These are phyloP conservation scores for Echinochloa phyllopogon DNA, from an alignment of 176 grass and related monocot genomes.

Conservation along the genomic window DNA sequence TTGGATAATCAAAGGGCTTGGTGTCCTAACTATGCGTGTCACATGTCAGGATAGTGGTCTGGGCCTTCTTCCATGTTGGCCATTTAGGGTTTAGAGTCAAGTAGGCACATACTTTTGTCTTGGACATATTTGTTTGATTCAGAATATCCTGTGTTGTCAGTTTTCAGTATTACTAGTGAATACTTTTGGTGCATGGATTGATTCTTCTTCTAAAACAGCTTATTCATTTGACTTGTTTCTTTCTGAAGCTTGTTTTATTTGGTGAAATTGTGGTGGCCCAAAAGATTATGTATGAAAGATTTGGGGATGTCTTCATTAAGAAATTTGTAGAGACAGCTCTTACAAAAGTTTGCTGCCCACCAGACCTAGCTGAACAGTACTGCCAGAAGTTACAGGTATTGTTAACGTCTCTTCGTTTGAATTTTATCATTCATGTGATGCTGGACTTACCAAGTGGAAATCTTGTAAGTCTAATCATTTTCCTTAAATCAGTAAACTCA, in stretches of 20 bases:
- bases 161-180: constrained; percentile 2
- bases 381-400: constrained; percentile 85
- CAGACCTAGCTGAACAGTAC: constrained; percentile 87
- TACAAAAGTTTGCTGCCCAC: constrained; percentile 73
- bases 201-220: not conserved
- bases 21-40: constrained; percentile 34
- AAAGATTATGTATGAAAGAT: constrained; percentile 97
- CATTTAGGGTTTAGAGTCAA: constrained; percentile 25
- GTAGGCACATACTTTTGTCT: not conserved
- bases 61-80: not conserved
- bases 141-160: constrained; percentile 8
- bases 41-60: not conserved
- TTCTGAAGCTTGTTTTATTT: constrained; percentile 75
- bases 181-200: not conserved
- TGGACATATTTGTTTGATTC: constrained; percentile 13
- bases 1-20: constrained; percentile 6
- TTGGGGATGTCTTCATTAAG: constrained; percentile 73
- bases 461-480: constrained; percentile 12
- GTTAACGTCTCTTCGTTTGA: constrained; percentile 2
- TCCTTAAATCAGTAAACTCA: constrained; percentile 23
- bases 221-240: constrained; percentile 41
- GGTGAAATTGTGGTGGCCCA: constrained; percentile 96
- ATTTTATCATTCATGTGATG: constrained; percentile 11
- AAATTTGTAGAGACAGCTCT: constrained; percentile 78
- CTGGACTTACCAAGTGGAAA: constrained; percentile 27